These are phyloP conservation scores for Alternaria tenuissima DNA, from an alignment of 2,329 filamentous ascomycete genomes.

Conservation along the genomic window DNA sequence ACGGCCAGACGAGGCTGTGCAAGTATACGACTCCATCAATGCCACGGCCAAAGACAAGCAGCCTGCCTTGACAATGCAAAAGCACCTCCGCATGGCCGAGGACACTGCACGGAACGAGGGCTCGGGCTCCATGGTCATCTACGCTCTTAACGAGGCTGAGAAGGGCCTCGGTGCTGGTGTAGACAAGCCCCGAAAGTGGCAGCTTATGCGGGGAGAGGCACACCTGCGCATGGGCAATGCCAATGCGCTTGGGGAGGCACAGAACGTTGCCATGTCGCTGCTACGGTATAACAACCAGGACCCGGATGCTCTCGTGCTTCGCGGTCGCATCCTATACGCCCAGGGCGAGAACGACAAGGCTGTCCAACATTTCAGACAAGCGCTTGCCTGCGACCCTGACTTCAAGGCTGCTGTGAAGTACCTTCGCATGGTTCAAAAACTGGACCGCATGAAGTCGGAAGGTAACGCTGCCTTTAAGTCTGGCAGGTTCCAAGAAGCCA, in stretches of 20 bases:
- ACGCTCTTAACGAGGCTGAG: conserved; percentile 90
- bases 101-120: conserved; percentile 77
- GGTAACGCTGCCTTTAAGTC: conserved; percentile 92
- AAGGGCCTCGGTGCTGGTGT: conserved; percentile 78
- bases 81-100: conserved; percentile 81
- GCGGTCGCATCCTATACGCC: conserved; percentile 85
- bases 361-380: conserved; percentile 89
- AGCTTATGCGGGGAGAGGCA: conserved; percentile 88
- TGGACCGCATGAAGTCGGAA: conserved; percentile 92
- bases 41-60: conserved; percentile 86
- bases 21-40: conserved; percentile 80
- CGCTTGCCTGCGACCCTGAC: conserved; percentile 89
- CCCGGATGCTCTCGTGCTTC: conserved; percentile 89
- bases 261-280: conserved; percentile 89
- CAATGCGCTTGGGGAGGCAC: conserved; percentile 88
- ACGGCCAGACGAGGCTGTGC: conserved; percentile 84
- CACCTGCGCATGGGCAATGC: conserved; percentile 90
- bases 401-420: conserved; percentile 88
- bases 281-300: conserved; percentile 88
- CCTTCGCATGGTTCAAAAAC: conserved; percentile 86
- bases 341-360: conserved; percentile 97
- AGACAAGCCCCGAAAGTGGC: conserved; percentile 88
- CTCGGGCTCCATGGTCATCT: conserved; percentile 88
- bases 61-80: conserved; percentile 83
- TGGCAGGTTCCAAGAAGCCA: conserved; percentile 78